phyloP scores from a whole-genome alignment of 2,329 filamentous ascomycete species.

The Gnomoniopsis sp. region DNA sequence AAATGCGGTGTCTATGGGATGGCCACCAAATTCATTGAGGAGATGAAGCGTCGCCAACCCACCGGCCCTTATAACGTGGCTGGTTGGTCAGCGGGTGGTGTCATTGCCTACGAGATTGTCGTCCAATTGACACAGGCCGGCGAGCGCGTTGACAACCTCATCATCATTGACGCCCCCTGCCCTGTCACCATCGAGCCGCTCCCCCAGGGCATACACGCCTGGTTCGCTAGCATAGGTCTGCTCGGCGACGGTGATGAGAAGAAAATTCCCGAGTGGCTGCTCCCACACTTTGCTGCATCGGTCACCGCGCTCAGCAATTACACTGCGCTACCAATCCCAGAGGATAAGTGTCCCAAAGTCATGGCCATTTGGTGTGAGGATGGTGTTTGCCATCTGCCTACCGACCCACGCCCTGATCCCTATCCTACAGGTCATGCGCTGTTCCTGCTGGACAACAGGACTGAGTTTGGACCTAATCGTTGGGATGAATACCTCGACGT shows the following conservation, averaged over 20 bases:
- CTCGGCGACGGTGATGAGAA: conserved; percentile 58
- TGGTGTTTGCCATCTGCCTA: conserved; percentile 65
- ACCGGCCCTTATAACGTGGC: conserved; percentile 64
- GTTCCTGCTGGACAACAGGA: conserved; percentile 71
- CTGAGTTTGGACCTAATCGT: conserved; percentile 66
- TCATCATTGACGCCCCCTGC: conserved; percentile 65
- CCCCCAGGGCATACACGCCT: conserved; percentile 61
- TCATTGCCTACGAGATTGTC: conserved; percentile 66
- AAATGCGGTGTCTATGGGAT: conserved; percentile 64
- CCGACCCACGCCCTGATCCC: conserved; percentile 61
- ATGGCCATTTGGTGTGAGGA: conserved; percentile 70
- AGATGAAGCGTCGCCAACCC: conserved; percentile 70
- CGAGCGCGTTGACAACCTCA: conserved; percentile 55
- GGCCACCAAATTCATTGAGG: conserved; percentile 61
- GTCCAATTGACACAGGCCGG: conserved; percentile 56
- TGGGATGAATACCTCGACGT: conserved; percentile 65
- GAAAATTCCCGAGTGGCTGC: conserved; percentile 69
- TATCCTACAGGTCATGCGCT: conserved; percentile 58
- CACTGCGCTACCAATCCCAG: conserved; percentile 60
- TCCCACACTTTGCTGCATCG: conserved; percentile 68
- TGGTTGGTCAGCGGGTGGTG: conserved; percentile 76
- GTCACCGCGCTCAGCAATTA: conserved; percentile 68
- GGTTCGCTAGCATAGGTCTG: conserved; percentile 70
- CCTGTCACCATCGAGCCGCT: conserved; percentile 67
- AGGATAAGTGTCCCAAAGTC: conserved; percentile 56